Percentiles rank a stretch among this genome's conserved stretches.
Conservation (phyloP, 148 eudicot genomes). For the Camellia granthamiana region DNA sequence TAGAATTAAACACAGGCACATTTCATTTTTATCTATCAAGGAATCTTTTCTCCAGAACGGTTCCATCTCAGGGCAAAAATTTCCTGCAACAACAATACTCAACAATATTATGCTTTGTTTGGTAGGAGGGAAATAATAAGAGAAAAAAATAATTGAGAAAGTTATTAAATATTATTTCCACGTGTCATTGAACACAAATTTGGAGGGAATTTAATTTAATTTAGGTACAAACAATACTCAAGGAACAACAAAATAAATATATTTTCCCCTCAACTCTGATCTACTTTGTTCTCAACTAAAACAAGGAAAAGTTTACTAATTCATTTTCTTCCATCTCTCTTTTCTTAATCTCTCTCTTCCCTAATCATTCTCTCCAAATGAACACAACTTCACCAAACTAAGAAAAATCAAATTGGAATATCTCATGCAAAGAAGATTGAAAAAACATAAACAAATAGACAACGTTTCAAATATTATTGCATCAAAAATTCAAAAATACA, state of each 20-base stretch:
- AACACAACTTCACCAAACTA: not conserved
- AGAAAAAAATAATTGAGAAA: not conserved
- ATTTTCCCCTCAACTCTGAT: no score
- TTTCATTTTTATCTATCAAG: not conserved
- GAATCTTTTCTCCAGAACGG: not conserved
- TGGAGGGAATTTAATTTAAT: not conserved
- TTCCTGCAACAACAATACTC: slow-evolving; percentile 1
- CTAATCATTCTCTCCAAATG: not conserved
- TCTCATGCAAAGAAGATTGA: not conserved
- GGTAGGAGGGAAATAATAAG: not conserved
- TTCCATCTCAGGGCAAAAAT: not conserved
- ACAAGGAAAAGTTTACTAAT: not conserved
- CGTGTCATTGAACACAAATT: not conserved
- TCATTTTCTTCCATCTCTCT: not conserved
- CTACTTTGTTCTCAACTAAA: not conserved
- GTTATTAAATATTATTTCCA: not conserved
- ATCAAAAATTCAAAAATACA: not conserved
- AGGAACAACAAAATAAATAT: no score
- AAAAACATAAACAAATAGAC: not conserved
- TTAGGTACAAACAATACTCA: no score
- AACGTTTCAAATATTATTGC: not conserved
- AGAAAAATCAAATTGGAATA: not conserved
- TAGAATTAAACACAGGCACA: no score
- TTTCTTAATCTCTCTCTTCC: no score
- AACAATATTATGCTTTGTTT: not conserved